Evolutionary conservation across 1,284 basidiomycete genomes (phyloP).

Genomic region (Malassezia psittaci): DNA sequence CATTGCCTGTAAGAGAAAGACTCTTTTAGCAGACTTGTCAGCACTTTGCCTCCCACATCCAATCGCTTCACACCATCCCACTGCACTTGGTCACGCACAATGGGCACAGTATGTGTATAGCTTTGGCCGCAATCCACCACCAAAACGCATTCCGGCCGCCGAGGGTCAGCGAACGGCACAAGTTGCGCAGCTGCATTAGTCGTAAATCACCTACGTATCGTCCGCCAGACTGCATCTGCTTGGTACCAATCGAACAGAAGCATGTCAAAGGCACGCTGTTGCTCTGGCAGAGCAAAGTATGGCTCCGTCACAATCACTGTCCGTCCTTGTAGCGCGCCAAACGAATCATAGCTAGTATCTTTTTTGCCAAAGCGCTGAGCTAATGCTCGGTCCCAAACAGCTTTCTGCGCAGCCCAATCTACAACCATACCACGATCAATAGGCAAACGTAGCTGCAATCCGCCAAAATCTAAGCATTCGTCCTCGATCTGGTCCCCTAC

Average conservation of each 20-base stretch:
- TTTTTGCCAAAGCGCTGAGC: not conserved
- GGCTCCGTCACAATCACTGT: slow-evolving; percentile 69
- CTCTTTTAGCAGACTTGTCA: slow-evolving; percentile 90
- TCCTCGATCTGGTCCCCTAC: slow-evolving; percentile 28
- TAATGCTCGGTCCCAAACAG: slow-evolving; percentile 36
- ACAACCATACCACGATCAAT: slow-evolving; percentile 36
- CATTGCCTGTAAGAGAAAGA: slow-evolving; percentile 86
- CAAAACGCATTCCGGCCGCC: slow-evolving; percentile 63
- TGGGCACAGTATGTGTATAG: slow-evolving; percentile 80
- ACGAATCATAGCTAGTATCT: slow-evolving; percentile 8
- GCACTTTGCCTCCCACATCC: slow-evolving; percentile 81
- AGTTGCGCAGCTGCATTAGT: slow-evolving; percentile 8
- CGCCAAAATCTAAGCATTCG: slow-evolving; percentile 29
- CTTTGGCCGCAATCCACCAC: slow-evolving; percentile 84
- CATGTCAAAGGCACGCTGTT: slow-evolving; percentile 82
- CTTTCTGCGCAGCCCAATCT: slow-evolving; percentile 43
- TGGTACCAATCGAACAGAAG: slow-evolving; percentile 94
- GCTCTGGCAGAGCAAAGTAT: slow-evolving; percentile 79
- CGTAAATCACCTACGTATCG: slow-evolving; percentile 15
- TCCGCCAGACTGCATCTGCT: slow-evolving; percentile 67
- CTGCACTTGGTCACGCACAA: slow-evolving; percentile 63
- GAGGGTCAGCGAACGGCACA: not conserved
- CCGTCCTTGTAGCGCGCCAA: slow-evolving; percentile 10
- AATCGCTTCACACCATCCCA: slow-evolving; percentile 73
- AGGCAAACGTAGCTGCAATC: slow-evolving; percentile 31